Evolutionary conservation across 1,284 basidiomycete species (phyloP), one percentile per base, ranked within the genome.

Genomic region (Somion occarium): DNA sequence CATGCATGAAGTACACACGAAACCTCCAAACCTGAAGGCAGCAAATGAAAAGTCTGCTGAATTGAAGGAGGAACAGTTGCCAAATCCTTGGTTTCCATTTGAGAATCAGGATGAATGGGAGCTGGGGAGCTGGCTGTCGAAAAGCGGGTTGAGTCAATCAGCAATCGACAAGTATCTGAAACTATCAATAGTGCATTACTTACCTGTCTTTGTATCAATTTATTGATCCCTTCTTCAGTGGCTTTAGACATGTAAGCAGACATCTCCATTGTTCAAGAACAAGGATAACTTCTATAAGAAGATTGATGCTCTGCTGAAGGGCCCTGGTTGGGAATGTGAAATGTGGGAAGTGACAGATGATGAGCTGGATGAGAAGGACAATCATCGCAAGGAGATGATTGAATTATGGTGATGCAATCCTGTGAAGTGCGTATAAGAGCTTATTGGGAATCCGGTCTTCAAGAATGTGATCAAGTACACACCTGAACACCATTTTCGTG

Each of bases 391-490:
- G 0, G 61, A 58, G 39, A 53, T 57, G 9, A 38, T 65, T 0
- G 62, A 70, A 44, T 41, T 69, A 0, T 70, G 67, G 68, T 38
- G 47, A 9, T 39, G 63, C 0, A 56, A 71, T 48, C 64, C 64
- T 19, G 55, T 68, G 0, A 57, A 61, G 37, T 61, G 60, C 25
- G 50, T 67, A 2, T 20, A 46, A 2, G 59, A 69, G 44, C 41
- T 69, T 0, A 59, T 69, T 1, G 51, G 63, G 0, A 68, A 68
- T 45, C 63, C 62, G 0, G 46, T 53, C 5, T 67, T 69, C 42
- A 12, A 48, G 2, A 47, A 56, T 0, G n/a, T 57, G 2, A 58
- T 67, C 25, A 41, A 51, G 18, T 69, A 65, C 26, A 48, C 58
- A 27, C 63, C 64, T 3, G 56, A 64, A 51, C 44, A 49, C 37